These are phyloP conservation scores for Bipolaris oryzae DNA, from an alignment of 2,329 filamentous ascomycete genomes.

Conservation along the genomic window DNA sequence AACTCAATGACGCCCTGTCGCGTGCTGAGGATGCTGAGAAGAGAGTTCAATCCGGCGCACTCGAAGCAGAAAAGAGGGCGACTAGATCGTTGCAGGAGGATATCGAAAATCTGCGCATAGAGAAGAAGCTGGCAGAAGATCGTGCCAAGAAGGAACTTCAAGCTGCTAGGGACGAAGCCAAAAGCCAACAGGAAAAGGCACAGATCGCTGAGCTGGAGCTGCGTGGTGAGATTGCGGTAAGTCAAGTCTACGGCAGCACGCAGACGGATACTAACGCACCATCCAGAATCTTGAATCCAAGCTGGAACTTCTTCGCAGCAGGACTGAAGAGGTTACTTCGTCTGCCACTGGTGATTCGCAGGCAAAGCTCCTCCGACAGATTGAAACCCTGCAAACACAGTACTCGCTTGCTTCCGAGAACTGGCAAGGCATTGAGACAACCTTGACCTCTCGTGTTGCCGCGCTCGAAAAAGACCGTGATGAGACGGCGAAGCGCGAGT, in stretches of 20 bases:
- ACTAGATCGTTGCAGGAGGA: conserved; percentile 66
- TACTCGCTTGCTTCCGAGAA: conserved; percentile 94
- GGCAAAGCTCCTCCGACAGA: conserved; percentile 87
- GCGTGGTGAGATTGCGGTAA: conserved; percentile 71
- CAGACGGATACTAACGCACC: conserved; percentile 29
- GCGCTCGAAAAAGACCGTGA: conserved; percentile 89
- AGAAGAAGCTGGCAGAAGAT: conserved; percentile 76
- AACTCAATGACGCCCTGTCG: conserved; percentile 70
- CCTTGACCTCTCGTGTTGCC: conserved; percentile 75
- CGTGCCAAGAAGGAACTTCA: conserved; percentile 71
- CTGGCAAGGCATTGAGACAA: conserved; percentile 95
- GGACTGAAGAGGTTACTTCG: conserved; percentile 88
- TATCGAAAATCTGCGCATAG: conserved; percentile 69
- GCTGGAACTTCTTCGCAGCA: conserved; percentile 81
- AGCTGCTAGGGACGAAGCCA: conserved; percentile 74
- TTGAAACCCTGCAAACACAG: conserved; percentile 94
- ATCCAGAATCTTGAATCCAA: conserved; percentile 78
- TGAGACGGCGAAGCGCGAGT: conserved; percentile 81
- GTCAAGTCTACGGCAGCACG: conserved; percentile 4
- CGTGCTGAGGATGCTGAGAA: conserved; percentile 70
- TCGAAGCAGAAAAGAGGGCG: conserved; percentile 68
- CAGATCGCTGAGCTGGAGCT: conserved; percentile 75
- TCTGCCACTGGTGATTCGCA: conserved; percentile 81
- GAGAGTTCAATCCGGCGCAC: conserved; percentile 68
- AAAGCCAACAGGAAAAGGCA: conserved; percentile 73